Evolutionary conservation across 805 yeast species (phyloP).

Genomic region (Sporopachydermia lactativora): DNA sequence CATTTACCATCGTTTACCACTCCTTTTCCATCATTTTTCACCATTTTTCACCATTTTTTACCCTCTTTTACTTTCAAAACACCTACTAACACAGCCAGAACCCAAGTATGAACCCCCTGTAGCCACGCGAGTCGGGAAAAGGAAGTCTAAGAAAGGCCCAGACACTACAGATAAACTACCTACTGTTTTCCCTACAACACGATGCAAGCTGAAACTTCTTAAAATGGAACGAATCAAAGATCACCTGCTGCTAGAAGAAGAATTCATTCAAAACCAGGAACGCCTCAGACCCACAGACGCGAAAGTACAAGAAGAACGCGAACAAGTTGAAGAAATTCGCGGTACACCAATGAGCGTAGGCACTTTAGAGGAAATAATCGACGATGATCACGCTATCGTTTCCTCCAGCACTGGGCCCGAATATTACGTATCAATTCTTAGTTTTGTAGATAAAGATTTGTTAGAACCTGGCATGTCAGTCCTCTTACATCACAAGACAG

Average conservation of each 20-base stretch:
- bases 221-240: slow-evolving; percentile 95
- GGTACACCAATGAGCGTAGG: slow-evolving; percentile 97
- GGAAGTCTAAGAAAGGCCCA: slow-evolving; percentile 74
- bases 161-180: slow-evolving; percentile 82
- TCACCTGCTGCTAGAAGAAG: slow-evolving; percentile 88
- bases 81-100: no score
- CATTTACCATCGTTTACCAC: slow-evolving; percentile 1
- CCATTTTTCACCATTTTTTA: no score
- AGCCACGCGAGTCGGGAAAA: slow-evolving; percentile 83
- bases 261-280: slow-evolving; percentile 90
- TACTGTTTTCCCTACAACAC: slow-evolving; percentile 76
- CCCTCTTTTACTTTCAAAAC: no score
- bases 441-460: slow-evolving; percentile 92
- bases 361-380: slow-evolving; percentile 91
- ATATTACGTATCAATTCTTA: slow-evolving; percentile 87
- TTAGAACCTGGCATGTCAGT: slow-evolving; percentile 97
- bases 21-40: no score
- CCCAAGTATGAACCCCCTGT: slow-evolving; percentile 99
- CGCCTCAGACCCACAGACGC: slow-evolving; percentile 92
- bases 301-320: slow-evolving; percentile 90
- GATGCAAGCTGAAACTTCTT: slow-evolving; percentile 82
- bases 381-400: slow-evolving; percentile 97
- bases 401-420: slow-evolving; percentile 94
- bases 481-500: slow-evolving; percentile 87
- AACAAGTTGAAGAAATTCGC: slow-evolving; percentile 87